Evolutionary conservation across 192 early-diverging fungal genomes (phyloP), one percentile per base, ranked within the genome.

Genomic region (Pilaira anomala): DNA sequence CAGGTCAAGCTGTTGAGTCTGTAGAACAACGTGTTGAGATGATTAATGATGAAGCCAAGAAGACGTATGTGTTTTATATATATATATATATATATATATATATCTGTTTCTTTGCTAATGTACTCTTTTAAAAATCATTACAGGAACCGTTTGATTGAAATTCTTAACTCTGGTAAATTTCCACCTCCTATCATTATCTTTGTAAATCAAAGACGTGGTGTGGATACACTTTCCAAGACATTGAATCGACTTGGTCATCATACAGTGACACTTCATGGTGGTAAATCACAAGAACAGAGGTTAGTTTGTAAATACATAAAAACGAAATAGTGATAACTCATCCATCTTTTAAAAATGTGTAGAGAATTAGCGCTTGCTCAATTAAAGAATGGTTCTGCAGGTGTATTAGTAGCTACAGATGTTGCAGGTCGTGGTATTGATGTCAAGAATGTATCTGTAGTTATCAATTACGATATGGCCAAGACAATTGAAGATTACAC

Each of bases 371-470:
- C 93, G 26, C 76, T 99, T 33, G 84, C 84, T 0, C 83, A 89
- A 56, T 77, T 99, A 46, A 94, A 93, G 66, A 82, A 69, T 60
- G 92, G 94, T 18, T 74, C 81, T 21, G 90, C 85, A 42, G 93
- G 93, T 52, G 84, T 99, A 33, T 75, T 99, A 55, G 92, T 99
- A 49, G 97, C 97, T 11, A 99, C 96, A 0, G 96, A 99, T 78
- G 97, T 99, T 18, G 97, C 96, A 39, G 95, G 94, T 39, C 93
- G 97, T 75, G 97, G 97, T 83, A 96, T 99, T 69, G 97, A 99
- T 79, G 85, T 99, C 65, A 94, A 97, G 68, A 90, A 99, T 67
- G 94, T 99, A 18, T 94, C 92, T 3, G 72, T 98, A 50, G 97
- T 99, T 4, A 72, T 99, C 46, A 99, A 99, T 74, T 98, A 86